These are phyloP conservation scores for Neurospora africana DNA, from an alignment of 495 filamentous ascomycete species.

Conservation along the genomic window DNA sequence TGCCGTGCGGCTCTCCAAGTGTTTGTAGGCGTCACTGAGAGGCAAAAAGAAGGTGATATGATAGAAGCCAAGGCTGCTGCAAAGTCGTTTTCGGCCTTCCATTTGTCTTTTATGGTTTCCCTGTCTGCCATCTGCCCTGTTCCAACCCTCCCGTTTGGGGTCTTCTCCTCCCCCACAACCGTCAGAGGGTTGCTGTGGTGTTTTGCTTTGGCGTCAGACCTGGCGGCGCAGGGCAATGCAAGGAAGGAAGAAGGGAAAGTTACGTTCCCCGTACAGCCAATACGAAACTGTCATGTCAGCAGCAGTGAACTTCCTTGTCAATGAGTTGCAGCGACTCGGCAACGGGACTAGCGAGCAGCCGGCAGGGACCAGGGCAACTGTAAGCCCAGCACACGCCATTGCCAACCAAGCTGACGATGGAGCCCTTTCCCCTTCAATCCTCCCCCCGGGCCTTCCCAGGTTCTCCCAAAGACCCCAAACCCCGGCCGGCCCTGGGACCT, in stretches of 20 bases:
- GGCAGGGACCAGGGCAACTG: neutral
- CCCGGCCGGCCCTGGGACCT: neutral
- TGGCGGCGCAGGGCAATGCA: neutral
- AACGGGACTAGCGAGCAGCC: neutral
- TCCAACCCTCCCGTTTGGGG: neutral
- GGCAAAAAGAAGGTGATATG: neutral
- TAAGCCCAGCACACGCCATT: neutral
- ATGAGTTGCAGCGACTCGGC: neutral
- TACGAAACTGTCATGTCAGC: neutral
- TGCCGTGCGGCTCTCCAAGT: neutral
- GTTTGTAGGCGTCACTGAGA: neutral
- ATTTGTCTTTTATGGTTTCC: neutral
- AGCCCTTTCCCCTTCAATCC: neutral
- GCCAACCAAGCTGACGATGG: neutral
- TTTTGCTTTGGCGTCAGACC: neutral
- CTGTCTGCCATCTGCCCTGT: neutral
- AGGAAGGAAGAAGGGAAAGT: neutral
- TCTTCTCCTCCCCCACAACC: neutral
- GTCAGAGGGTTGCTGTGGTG: neutral
- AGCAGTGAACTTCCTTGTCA: neutral
- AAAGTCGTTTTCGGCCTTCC: neutral
- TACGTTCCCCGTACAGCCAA: neutral
- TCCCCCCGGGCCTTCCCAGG: neutral
- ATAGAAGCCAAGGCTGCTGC: neutral
- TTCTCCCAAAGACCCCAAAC: neutral